Evolutionary conservation across 2,329 filamentous ascomycete genomes (phyloP).

Genomic region (Aureobasidium sp.): DNA sequence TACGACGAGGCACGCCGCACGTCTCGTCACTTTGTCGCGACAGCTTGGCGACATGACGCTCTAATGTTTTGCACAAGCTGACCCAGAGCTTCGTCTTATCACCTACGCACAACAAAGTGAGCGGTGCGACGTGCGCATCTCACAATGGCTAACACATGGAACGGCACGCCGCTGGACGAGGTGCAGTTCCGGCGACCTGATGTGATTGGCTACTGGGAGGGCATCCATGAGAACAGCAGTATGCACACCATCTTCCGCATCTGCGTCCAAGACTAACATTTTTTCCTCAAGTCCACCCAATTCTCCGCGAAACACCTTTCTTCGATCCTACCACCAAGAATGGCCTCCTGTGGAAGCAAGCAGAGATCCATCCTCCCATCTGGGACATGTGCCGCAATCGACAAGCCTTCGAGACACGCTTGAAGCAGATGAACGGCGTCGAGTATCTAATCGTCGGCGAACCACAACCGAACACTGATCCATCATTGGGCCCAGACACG

Average conservation of each 20-base stretch:
- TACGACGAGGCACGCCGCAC: neutral
- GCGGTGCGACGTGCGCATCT: neutral
- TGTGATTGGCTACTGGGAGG: slow-evolving; percentile 16
- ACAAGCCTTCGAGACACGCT: slow-evolving; percentile 47
- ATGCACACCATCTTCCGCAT: neutral
- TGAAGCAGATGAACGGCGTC: slow-evolving; percentile 49
- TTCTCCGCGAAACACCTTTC: slow-evolving; percentile 57
- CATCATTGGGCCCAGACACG: slow-evolving; percentile 29
- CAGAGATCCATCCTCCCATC: slow-evolving; percentile 42
- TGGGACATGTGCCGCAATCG: slow-evolving; percentile 48
- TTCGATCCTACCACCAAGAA: slow-evolving; percentile 57
- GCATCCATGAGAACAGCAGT: slow-evolving; percentile 17
- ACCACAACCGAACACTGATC: slow-evolving; percentile 39
- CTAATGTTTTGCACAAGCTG: neutral
- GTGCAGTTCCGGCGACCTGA: slow-evolving; percentile 17
- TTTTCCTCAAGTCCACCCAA: slow-evolving; percentile 43
- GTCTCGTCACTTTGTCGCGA: neutral
- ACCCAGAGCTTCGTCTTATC: neutral
- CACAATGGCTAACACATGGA: neutral
- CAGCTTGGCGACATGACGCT: slow-evolving; percentile 6
- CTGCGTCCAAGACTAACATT: neutral
- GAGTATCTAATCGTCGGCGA: slow-evolving; percentile 55
- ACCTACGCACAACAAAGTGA: neutral
- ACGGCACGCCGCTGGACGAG: slow-evolving; percentile 17
- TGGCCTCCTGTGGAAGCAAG: slow-evolving; percentile 47